Conservation (phyloP, 345 rosid species). For the Microcos paniculata region DNA sequence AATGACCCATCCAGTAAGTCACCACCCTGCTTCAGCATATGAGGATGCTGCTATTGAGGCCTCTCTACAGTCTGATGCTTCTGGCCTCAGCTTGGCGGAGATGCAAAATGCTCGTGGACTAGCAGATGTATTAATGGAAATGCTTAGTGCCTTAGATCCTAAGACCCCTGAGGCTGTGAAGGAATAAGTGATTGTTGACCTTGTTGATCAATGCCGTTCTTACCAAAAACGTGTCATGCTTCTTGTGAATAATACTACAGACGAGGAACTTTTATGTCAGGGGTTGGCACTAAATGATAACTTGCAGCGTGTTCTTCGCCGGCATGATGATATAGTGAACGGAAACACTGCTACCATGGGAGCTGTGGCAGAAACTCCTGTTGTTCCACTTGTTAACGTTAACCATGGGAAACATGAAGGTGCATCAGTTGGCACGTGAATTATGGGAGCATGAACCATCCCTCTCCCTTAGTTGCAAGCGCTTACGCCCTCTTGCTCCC, state of each 20-base stretch:
- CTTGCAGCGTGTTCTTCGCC: slow-evolving; percentile 79
- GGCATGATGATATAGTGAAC: slow-evolving; percentile 76
- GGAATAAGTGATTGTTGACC: slow-evolving; percentile 86
- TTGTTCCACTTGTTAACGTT: slow-evolving; percentile 53
- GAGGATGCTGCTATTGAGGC: slow-evolving; percentile 96
- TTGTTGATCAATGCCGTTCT: slow-evolving; percentile 85
- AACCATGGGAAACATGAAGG: slow-evolving; percentile 78
- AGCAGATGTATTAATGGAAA: slow-evolving; percentile 77
- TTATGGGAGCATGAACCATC: slow-evolving; percentile 75
- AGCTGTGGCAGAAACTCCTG: slow-evolving; percentile 37
- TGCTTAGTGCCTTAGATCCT: slow-evolving; percentile 88
- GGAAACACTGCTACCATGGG: slow-evolving; percentile 45
- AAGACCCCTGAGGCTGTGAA: slow-evolving; percentile 72
- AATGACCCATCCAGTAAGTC: slow-evolving; percentile 78
- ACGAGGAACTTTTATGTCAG: slow-evolving; percentile 78
- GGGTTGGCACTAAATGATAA: slow-evolving; percentile 83
- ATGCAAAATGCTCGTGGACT: slow-evolving; percentile 72
- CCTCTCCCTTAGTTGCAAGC: slow-evolving; percentile 82
- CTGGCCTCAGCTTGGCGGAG: slow-evolving; percentile 79
- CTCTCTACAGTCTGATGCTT: slow-evolving; percentile 79
- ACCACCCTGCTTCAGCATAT: slow-evolving; percentile 47
- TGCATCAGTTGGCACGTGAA: slow-evolving; percentile 78
- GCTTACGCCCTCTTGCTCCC: slow-evolving; percentile 88
- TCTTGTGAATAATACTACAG: slow-evolving; percentile 67
- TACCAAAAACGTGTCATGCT: slow-evolving; percentile 80